Percentiles rank a stretch among this genome's conserved stretches.
Evolutionary conservation across 1,284 basidiomycete species (phyloP).

Genomic region (Bondarzewia mesenterica): DNA sequence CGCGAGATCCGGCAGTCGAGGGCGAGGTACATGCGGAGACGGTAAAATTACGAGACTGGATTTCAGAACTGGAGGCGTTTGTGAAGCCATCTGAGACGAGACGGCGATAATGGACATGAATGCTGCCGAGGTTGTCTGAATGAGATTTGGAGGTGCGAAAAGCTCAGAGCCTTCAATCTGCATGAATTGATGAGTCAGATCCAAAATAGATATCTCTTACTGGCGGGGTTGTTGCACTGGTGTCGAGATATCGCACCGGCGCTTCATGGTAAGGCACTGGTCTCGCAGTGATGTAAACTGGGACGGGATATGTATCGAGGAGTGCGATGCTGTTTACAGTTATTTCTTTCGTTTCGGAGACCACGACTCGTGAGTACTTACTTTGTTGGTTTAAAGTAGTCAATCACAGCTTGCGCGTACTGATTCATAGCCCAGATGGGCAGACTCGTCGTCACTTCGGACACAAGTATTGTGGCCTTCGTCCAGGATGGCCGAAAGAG

Average conservation of each 20-base stretch:
- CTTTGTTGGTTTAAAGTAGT: conserved; percentile 39
- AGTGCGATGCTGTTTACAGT: conserved; percentile 21
- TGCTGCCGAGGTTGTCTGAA: conserved; percentile 49
- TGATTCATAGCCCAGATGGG: conserved; percentile 43
- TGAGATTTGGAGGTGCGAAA: conserved; percentile 51
- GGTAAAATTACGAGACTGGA: conserved; percentile 40
- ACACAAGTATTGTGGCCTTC: conserved; percentile 36
- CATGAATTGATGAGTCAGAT: neutral
- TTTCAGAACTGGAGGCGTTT: conserved; percentile 14
- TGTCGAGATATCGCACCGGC: conserved; percentile 45
- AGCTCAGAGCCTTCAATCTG: conserved; percentile 14
- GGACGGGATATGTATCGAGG: conserved; percentile 45
- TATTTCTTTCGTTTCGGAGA: neutral
- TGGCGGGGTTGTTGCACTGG: conserved; percentile 7
- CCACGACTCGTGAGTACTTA: conserved; percentile 17
- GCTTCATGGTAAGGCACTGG: conserved; percentile 29
- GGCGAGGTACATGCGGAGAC: conserved; percentile 32
- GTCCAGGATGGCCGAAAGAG: conserved; percentile 44
- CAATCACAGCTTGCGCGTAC: conserved; percentile 38
- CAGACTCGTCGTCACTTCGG: conserved; percentile 41
- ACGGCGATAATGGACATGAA: conserved; percentile 31
- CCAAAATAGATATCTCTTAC: neutral
- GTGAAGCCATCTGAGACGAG: conserved; percentile 7
- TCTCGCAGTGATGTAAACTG: conserved; percentile 38
- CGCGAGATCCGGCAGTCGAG: conserved; percentile 30